Base-by-base conservation (phyloP, 768 basidiomycete genomes). In the Leucogyrophana mollusca region DNA sequence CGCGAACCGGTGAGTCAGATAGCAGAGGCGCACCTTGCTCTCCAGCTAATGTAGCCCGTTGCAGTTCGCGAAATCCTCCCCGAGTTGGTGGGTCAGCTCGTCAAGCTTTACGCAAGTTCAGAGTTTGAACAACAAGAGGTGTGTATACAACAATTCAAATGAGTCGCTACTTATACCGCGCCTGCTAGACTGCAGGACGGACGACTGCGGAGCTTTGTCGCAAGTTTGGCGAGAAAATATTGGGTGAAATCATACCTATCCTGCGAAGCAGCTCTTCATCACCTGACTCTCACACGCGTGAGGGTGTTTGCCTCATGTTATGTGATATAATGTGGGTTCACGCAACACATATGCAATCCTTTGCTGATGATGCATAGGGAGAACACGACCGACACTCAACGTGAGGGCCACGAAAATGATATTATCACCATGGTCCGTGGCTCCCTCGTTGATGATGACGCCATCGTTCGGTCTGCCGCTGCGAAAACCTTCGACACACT, bases 111-210 rank as follows among this genome's bases (percentile, higher is more conserved):
- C 36, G 87, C 92, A 18, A 81, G 82, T 46, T 75, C 83, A 35
- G 88, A 90, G 53, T 73, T 74, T 47, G 95, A 98, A 53, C 92
- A 94, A 59, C 83, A 91, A 70, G 94, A 98, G 81, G 93, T 91
- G 47, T 35, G 63, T 50, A 8, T 8, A 16, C 18, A 9, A 7
- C 21, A 34, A 11, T 21, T n/a, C 17, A 20, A 30, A 18, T 27
- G 5, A 35, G 43, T 22, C 30, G 33, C 50, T 42, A 43, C 42
- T 49, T 14, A 30, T 24, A 34, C 17, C 54, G 52, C 22, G n/a
- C n/a, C n/a, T 33, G 30, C 21, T 53, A 94, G 91, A 95, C 88
- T 18, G 92, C 92, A n/a, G 79, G 81, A 13, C 79, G 92, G 32
- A 96, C 94, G 2, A 80, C 90, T 6, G 79, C 81, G 9, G 95